These are phyloP conservation scores for Dalbergia oliveri DNA, from an alignment of 306 rosid genomes.

Conservation along the genomic window DNA sequence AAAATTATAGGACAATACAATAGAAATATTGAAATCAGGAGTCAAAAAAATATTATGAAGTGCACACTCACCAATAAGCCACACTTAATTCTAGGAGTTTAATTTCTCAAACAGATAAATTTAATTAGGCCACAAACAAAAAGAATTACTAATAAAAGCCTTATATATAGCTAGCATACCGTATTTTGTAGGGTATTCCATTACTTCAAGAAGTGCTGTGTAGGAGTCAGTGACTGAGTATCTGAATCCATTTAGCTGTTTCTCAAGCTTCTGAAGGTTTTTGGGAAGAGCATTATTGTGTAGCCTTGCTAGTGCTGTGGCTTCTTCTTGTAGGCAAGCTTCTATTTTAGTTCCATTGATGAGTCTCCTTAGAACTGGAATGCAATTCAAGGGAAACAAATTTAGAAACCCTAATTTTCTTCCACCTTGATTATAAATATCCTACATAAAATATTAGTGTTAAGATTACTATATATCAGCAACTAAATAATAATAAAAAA, in stretches of 20 bases:
- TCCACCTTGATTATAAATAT: constrained; percentile 59
- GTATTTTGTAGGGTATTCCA: constrained; percentile 52
- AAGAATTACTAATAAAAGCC: background rate
- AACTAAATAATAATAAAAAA: no score
- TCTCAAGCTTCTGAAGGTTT: constrained; percentile 40
- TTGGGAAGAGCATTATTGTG: constrained; percentile 54
- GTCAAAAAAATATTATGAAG: no score
- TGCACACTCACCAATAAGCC: no score
- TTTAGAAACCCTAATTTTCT: constrained; percentile 61
- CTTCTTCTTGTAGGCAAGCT: constrained; percentile 46
- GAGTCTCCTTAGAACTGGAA: constrained; percentile 44
- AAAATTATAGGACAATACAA: no score
- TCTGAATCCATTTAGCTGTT: constrained; percentile 49
- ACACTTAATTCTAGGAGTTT: no score
- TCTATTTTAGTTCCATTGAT: constrained; percentile 16
- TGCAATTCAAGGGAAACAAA: constrained; percentile 42
- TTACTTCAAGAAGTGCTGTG: background rate
- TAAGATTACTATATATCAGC: background rate
- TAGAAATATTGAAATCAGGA: no score
- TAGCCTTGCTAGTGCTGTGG: constrained; percentile 40
- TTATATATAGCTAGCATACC: background rate
- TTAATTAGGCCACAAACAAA: no score
- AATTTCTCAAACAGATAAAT: no score
- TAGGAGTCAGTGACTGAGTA: constrained; percentile 51
- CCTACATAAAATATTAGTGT: constrained; percentile 25